Percentiles rank a stretch among this genome's conserved stretches.
phyloP scores from a whole-genome alignment of 176 grass and related monocot genomes.

The Triticum urartu region DNA sequence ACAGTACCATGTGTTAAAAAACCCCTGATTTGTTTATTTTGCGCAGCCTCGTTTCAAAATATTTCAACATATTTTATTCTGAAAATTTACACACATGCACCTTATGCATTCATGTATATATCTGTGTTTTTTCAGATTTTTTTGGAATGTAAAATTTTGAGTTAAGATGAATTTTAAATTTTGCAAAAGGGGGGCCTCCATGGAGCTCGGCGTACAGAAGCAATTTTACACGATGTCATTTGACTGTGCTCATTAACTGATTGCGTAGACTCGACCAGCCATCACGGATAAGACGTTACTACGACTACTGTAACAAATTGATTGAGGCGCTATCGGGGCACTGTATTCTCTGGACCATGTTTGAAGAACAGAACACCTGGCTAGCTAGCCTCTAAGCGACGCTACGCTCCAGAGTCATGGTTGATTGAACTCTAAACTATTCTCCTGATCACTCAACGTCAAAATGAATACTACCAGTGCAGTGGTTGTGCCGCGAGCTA shows the following conservation, averaged over 20 bases:
- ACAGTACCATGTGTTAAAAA: too few relatives aligned
- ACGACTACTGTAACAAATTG: neutral
- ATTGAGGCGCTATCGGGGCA: neutral
- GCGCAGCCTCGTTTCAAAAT: too few relatives aligned
- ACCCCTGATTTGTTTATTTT: too few relatives aligned
- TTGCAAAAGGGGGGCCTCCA: too few relatives aligned
- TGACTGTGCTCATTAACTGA: neutral
- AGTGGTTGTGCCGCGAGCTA: neutral
- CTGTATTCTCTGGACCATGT: neutral
- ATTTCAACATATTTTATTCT: too few relatives aligned
- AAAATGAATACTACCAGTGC: neutral
- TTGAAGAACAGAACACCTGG: neutral
- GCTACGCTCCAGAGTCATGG: conserved; percentile 2
- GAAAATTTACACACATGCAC: too few relatives aligned
- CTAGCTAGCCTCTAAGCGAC: neutral
- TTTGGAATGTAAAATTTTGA: too few relatives aligned
- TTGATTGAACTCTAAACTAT: conserved; percentile 18
- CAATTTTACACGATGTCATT: too few relatives aligned
- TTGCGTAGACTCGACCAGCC: neutral
- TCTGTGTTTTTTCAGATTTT: too few relatives aligned
- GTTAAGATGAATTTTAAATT: too few relatives aligned
- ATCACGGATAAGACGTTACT: neutral
- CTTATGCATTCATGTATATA: too few relatives aligned
- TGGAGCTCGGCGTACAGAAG: too few relatives aligned
- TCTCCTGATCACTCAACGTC: neutral